These are phyloP conservation scores for Uromyces viciae-fabae DNA, from an alignment of 1,284 basidiomycete genomes.

Conservation along the genomic window DNA sequence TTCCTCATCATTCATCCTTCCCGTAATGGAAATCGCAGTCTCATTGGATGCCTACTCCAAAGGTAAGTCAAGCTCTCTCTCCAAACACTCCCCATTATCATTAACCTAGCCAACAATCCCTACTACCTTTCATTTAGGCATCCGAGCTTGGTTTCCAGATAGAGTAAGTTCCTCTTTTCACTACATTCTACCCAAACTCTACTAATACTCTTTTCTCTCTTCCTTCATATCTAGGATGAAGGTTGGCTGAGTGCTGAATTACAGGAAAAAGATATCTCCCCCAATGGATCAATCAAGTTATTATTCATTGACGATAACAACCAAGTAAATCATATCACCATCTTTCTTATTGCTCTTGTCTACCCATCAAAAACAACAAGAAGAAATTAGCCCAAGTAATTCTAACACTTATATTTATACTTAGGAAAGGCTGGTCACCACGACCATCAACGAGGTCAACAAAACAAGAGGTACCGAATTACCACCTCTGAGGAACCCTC, in stretches of 20 bases:
- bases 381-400: background rate
- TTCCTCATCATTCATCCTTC: background rate
- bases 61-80: conserved; percentile 43
- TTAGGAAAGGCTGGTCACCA: conserved; percentile 72
- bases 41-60: conserved; percentile 36
- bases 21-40: conserved; percentile 40
- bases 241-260: conserved; percentile 90
- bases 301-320: conserved; percentile 77
- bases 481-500: conserved; percentile 93
- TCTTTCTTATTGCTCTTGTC: background rate
- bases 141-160: conserved; percentile 69
- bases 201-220: background rate
- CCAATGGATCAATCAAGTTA: conserved; percentile 69
- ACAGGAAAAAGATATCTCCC: conserved; percentile 55
- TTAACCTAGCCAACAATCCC: conserved; percentile 12
- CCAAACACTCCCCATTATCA: conserved; percentile 43
- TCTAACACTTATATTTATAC: background rate
- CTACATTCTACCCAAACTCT: background rate
- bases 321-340: conserved; percentile 62
- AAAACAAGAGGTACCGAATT: conserved; percentile 67
- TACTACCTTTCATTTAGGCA: conserved; percentile 49
- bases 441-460: conserved; percentile 64
- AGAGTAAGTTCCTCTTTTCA: conserved; percentile 59
- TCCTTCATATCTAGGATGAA: conserved; percentile 59
- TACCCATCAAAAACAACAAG: conserved; percentile 26